Conservation (phyloP, 352 stramenopile species). For the Phytophthora hybrid region DNA sequence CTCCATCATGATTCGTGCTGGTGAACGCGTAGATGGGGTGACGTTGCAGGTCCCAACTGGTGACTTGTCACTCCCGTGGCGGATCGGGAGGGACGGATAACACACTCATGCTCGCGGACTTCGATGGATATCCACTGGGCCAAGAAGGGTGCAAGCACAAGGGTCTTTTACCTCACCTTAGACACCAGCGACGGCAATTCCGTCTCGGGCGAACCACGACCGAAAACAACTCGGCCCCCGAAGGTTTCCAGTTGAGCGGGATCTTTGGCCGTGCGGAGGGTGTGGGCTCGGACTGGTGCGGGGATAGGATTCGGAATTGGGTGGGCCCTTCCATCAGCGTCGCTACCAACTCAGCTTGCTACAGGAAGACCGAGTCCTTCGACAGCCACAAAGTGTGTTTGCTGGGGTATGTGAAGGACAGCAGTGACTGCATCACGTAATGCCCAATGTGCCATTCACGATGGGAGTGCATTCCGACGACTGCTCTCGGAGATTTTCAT, state of each 20-base stretch:
- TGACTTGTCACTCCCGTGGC: constrained; percentile 16
- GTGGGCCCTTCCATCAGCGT: constrained; percentile 16
- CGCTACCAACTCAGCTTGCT: constrained; percentile 25
- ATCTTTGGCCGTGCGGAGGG: constrained; percentile 12
- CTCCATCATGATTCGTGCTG: constrained; percentile 23
- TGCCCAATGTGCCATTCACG: constrained; percentile 53
- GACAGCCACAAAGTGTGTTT: constrained; percentile 13
- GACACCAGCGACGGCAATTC: constrained; percentile 7
- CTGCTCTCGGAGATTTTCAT: constrained; percentile 44
- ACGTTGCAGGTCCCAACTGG: constrained; percentile 14
- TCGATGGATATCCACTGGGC: constrained; percentile 30
- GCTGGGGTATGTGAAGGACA: constrained; percentile 13
- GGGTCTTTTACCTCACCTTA: constrained; percentile 19
- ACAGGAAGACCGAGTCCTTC: constrained; percentile 19
- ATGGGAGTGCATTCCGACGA: constrained; percentile 59
- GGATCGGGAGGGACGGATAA: constrained; percentile 20
- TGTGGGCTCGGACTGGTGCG: constrained; percentile 21
- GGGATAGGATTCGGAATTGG: constrained; percentile 25
- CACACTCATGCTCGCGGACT: constrained; percentile 5
- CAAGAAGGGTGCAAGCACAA: constrained; percentile 17
- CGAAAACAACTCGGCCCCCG: constrained; percentile 8
- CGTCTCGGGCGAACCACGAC: constrained; percentile 10
- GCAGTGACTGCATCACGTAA: constrained; percentile 16
- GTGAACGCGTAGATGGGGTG: constrained; percentile 17
- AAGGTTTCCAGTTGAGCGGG: constrained; percentile 15